Conservation (phyloP, 192 early-diverging fungal genomes). For the Backusella australiensis region DNA sequence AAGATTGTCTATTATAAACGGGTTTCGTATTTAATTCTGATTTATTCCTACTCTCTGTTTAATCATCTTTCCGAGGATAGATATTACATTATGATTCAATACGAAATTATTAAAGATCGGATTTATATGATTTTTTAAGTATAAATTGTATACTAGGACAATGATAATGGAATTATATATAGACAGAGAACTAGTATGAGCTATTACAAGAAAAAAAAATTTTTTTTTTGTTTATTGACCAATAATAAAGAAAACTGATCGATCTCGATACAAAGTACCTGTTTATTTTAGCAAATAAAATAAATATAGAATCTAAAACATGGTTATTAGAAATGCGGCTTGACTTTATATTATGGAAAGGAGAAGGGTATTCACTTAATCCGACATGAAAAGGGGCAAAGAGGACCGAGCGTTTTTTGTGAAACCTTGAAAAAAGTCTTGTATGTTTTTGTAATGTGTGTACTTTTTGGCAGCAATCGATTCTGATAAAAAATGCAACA, state of each 20-base stretch:
- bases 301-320: too few relatives aligned
- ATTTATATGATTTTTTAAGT: neutral
- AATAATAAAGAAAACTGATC: too few relatives aligned
- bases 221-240: too few relatives aligned
- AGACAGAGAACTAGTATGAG: neutral
- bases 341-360: too few relatives aligned
- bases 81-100: neutral
- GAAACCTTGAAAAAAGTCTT: neutral
- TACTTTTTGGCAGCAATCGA: too few relatives aligned
- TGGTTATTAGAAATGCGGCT: too few relatives aligned
- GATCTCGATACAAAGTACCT: too few relatives aligned
- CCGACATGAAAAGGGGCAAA: neutral
- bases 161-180: too few relatives aligned
- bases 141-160: neutral
- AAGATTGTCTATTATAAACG: neutral
- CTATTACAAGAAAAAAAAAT: neutral
- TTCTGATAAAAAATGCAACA: neutral
- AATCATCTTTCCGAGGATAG: neutral
- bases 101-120: neutral
- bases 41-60: neutral
- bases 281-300: too few relatives aligned
- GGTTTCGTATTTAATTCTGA: neutral
- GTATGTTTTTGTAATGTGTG: neutral
- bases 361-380: too few relatives aligned
- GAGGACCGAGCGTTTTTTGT: neutral